Evolutionary conservation across 1,139 yeast genomes (phyloP), one percentile per base, ranked within the genome.

Genomic region (Hansenula sp.): DNA sequence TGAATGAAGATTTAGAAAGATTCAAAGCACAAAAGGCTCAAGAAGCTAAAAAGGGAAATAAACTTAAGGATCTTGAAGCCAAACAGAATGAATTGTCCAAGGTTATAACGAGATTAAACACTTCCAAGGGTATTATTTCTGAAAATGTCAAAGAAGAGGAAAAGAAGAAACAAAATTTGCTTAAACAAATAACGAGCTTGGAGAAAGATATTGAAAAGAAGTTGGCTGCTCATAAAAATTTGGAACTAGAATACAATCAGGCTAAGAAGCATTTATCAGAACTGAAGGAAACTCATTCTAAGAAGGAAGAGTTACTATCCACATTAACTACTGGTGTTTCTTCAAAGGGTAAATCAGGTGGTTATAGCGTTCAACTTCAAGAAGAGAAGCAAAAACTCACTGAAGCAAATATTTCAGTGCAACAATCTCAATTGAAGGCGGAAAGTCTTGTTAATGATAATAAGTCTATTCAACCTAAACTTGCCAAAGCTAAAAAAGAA

Each of bases 271-370:
- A 66, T 31, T 62, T 83, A 10, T 64, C 61, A 5, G 56, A 59
- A 3, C 54, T 79, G 42, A 80, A 78, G 46, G 67, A 66, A 7
- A 69, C 71, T n/a, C 71, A 75, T 44, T 68, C 70, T 28, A 74
- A 70, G 46, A 86, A 85, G 51, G 95, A 88, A 55, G 97, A 90
- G 48, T 69, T 90, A 18, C 65, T 88, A 14, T 82, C 95, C 6
- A 81, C 95, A 0, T 69, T 94, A 32, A 81, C 92, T 1, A 90
- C 97, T 0, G 98, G 98, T 52, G 81, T 92, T 13, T 85, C 97
- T 0, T 77, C 95, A 0, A 82, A 79, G 43, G 97, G 96, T 38
- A 72, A 68, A 53, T 71, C 82, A 2, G 86, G 85, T 28, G 97
- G 97, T 13, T 92, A 88, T 59, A 70, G 76, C 42, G 74, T 82